Percentiles rank a stretch among this genome's conserved stretches.
Conservation (phyloP, 129 eudicot species). For the Calendula officinalis region DNA sequence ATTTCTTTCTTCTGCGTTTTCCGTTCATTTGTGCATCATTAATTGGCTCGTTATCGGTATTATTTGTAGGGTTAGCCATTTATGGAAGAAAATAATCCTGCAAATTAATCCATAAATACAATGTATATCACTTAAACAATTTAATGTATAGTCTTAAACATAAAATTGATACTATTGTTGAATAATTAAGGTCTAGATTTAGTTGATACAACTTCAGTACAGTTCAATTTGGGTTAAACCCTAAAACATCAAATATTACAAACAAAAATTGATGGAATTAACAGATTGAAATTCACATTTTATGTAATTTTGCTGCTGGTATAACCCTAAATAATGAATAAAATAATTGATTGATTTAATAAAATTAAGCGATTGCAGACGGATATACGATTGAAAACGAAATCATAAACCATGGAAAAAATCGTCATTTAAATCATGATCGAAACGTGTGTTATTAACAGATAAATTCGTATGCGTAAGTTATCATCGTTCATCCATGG, state of each 20-base stretch:
- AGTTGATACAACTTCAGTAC: too few relatives aligned
- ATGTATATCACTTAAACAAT: background rate
- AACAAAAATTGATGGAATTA: too few relatives aligned
- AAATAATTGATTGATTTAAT: too few relatives aligned
- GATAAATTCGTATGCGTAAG: constrained; percentile 1
- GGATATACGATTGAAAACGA: background rate
- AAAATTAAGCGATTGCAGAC: too few relatives aligned
- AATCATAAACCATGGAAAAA: background rate
- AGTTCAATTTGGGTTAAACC: too few relatives aligned
- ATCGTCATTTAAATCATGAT: background rate
- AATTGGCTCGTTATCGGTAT: constrained; percentile 28
- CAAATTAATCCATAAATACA: constrained; percentile 5
- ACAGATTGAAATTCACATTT: too few relatives aligned
- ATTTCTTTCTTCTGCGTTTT: constrained; percentile 68
- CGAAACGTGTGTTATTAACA: background rate
- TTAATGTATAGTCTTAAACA: background rate
- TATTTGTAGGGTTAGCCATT: constrained; percentile 46
- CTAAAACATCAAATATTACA: too few relatives aligned
- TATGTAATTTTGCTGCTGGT: too few relatives aligned
- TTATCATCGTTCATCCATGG: background rate
- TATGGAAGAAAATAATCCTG: constrained; percentile 18
- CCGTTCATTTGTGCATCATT: constrained; percentile 31
- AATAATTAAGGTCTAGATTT: too few relatives aligned
- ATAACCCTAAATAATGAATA: too few relatives aligned
- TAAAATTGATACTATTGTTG: too few relatives aligned